Conservation (phyloP, 2,329 filamentous ascomycete species). For the Ramularia endophylla region DNA sequence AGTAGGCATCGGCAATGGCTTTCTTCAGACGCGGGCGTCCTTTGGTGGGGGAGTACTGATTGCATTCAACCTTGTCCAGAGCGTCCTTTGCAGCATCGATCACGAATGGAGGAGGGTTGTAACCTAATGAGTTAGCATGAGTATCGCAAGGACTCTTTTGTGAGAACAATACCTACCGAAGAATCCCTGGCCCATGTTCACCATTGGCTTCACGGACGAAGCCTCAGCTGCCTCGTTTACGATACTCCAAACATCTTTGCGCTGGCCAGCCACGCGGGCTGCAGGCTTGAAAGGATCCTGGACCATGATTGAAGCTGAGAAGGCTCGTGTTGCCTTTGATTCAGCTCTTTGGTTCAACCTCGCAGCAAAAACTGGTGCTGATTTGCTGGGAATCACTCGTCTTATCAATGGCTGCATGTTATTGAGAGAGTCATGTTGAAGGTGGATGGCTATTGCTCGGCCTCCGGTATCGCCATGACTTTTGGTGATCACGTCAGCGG, state of each 20-base stretch:
- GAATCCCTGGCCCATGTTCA: constrained; percentile 69
- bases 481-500: too few species aligned
- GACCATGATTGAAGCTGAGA: constrained; percentile 23
- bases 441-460: too few species aligned
- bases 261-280: constrained; percentile 47
- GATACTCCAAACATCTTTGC: constrained; percentile 59
- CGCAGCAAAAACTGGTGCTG: too few species aligned
- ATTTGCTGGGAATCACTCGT: background rate
- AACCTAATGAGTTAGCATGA: constrained; percentile 46
- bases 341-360: too few species aligned
- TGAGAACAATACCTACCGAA: constrained; percentile 38
- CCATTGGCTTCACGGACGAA: constrained; percentile 58
- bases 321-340: constrained; percentile 6
- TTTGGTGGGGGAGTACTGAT: constrained; percentile 96
- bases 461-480: too few species aligned
- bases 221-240: constrained; percentile 62
- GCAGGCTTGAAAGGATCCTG: constrained; percentile 46
- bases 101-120: constrained; percentile 89
- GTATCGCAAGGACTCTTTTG: too few species aligned
- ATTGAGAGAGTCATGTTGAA: background rate
- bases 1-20: constrained; percentile 88
- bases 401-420: constrained; percentile 7
- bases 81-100: constrained; percentile 86
- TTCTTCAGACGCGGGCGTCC: constrained; percentile 87
- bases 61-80: constrained; percentile 88